These are phyloP conservation scores for Penicillium pancosmium DNA, from an alignment of 495 filamentous ascomycete genomes.

Conservation along the genomic window DNA sequence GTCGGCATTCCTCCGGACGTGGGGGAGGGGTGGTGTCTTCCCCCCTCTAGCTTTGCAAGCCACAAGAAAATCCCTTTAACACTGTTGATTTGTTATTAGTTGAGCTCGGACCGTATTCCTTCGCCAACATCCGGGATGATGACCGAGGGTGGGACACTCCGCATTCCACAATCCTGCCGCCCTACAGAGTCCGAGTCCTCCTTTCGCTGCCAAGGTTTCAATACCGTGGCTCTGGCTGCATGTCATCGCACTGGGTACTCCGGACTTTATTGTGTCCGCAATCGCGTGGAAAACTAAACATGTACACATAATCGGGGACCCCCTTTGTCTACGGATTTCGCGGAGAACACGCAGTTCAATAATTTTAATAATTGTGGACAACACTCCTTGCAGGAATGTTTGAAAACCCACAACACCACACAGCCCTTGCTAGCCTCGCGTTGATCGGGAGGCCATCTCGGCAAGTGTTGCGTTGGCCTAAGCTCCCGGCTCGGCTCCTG, in stretches of 20 bases:
- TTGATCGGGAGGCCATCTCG: constrained; percentile 20
- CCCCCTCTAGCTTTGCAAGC: not conserved
- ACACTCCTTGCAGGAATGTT: too few species aligned
- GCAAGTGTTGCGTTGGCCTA: constrained; percentile 9
- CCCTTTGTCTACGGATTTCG: not conserved
- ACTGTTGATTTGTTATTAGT: not conserved
- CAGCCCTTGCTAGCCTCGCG: constrained; percentile 1
- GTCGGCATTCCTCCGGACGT: constrained; percentile 5
- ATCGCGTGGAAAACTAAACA: not conserved
- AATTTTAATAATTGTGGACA: too few species aligned
- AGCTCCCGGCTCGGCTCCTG: constrained; percentile 19
- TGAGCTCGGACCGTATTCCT: constrained; percentile 2
- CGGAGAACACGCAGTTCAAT: too few species aligned
- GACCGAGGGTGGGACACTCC: constrained; percentile 4
- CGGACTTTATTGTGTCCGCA: not conserved
- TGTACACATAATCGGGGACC: not conserved
- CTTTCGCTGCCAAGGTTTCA: constrained; percentile 1
- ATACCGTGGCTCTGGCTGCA: not conserved
- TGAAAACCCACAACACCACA: not conserved
- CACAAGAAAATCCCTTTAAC: not conserved
- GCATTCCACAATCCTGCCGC: constrained; percentile 6
- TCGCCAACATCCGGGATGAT: not conserved
- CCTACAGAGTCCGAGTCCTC: not conserved
- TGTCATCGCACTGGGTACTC: constrained; percentile 1
- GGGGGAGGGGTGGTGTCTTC: not conserved